These are phyloP conservation scores for Colletotrichum eleusines DNA, from an alignment of 2,329 filamentous ascomycete genomes.

Conservation along the genomic window DNA sequence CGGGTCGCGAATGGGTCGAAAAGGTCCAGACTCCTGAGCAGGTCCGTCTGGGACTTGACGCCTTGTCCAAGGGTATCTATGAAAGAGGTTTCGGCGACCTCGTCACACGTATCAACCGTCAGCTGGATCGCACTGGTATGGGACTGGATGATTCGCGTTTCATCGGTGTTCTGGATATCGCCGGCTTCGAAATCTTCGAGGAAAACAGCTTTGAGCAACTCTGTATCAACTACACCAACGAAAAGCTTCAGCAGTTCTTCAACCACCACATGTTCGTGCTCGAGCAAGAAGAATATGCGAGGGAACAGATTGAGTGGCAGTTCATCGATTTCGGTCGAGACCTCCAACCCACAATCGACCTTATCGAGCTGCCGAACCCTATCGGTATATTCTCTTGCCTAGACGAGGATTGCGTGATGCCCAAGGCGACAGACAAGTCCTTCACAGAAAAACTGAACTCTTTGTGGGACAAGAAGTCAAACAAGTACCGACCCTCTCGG, in stretches of 20 bases:
- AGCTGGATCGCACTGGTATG: conserved; percentile 86
- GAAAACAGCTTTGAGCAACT: conserved; percentile 98
- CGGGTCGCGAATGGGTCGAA: conserved; percentile 97
- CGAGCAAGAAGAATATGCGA: conserved; percentile 97
- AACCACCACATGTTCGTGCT: conserved; percentile 99
- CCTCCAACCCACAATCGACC: conserved; percentile 95
- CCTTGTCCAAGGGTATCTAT: conserved; percentile 96
- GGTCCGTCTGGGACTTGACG: conserved; percentile 89
- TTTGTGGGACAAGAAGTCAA: conserved; percentile 95
- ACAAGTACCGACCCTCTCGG: conserved; percentile 90
- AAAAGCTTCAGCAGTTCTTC: conserved; percentile 99
- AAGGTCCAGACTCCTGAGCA: conserved; percentile 98
- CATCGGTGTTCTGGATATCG: conserved; percentile 98
- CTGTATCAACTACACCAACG: conserved; percentile 99
- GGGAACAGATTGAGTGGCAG: conserved; percentile 99
- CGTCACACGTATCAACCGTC: conserved; percentile 89
- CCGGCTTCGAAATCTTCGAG: conserved; percentile 98
- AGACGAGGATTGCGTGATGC: conserved; percentile 98
- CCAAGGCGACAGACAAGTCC: conserved; percentile 95
- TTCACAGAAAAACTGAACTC: conserved; percentile 99
- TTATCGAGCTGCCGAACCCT: conserved; percentile 95
- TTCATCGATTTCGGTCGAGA: conserved; percentile 99
- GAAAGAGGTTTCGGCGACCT: conserved; percentile 95
- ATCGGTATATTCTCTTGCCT: conserved; percentile 99
- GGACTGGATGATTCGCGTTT: conserved; percentile 90